Base-by-base conservation (phyloP, 768 basidiomycete species). In the Leccinum fibrillosum region DNA sequence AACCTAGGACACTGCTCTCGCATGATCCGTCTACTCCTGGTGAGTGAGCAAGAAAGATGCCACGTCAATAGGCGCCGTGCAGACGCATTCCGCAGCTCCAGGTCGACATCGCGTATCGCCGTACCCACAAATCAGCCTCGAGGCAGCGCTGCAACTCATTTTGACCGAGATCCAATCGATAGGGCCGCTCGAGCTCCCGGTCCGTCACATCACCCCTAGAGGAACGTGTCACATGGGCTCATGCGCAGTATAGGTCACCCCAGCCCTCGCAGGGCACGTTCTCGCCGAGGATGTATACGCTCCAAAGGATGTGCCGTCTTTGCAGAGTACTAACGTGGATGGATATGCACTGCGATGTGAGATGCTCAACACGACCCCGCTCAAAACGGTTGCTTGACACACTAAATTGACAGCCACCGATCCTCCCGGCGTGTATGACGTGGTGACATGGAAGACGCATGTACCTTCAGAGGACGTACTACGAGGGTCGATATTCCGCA, bases 311-410 rank as follows among this genome's bases (percentile, higher is more conserved):
- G 80, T 90, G 0, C 93, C 93, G 3, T 68, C 70, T 4, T 80
- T 80, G 2, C 70, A 76, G 17, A 91, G 90, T 1, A 93, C 93
- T 5, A 94, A 85, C 62, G 92, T 93, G 11, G 93, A 95, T 69
- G 93, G 93, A 1, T 96, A 96, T 67, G 93, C 93, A 5, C 71
- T 94, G 1, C 77, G 83, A 58, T 85, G 90, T 90, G 65, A 60
- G 82, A 61, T 4, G 23, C 23, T n/a, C 35, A 13, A 54, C 17
- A 12, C 34, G 19, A 4, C 9, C 21, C 47, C 0, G 5, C 42
- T 44, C 4, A 19, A n/a, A 44, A 44, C 51, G 28, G 11, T 51
- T 23, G 6, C 17, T 28, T 67, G 30, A 66, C 51, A 3, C 23
- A 35, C 15, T 28, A 5, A 3, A 9, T 44, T 23, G 6, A 37